These are phyloP conservation scores for Coniella lustricola DNA, from an alignment of 2,329 filamentous ascomycete genomes.

Conservation along the genomic window DNA sequence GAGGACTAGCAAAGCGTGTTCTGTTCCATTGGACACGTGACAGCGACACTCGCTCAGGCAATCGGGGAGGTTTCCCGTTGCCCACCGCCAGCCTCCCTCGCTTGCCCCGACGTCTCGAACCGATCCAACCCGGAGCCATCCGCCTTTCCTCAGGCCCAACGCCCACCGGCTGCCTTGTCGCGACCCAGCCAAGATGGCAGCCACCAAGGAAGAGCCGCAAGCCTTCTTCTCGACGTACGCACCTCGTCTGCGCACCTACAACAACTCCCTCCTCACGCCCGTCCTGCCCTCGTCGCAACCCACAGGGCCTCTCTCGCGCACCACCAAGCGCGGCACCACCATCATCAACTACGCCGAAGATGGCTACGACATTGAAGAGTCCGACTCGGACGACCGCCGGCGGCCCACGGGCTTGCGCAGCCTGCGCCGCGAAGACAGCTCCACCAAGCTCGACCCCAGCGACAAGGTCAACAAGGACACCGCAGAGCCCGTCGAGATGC, in stretches of 20 bases:
- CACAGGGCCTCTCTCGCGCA: conserved; percentile 64
- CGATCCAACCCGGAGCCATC: too few species aligned
- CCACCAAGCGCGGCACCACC: conserved; percentile 94
- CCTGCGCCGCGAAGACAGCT: conserved; percentile 66
- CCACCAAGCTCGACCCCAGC: conserved; percentile 54
- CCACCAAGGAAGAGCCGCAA: conserved; percentile 54
- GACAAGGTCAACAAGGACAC: conserved; percentile 83
- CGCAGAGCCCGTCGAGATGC: conserved; percentile 68
- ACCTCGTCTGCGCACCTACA: conserved; percentile 81
- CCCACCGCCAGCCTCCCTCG: not conserved
- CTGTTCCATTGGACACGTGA: too few species aligned
- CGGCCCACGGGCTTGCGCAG: conserved; percentile 80
- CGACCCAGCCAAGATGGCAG: conserved; percentile 37
- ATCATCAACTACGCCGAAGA: conserved; percentile 98
- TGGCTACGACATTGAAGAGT: conserved; percentile 73
- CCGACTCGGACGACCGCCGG: conserved; percentile 67
- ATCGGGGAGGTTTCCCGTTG: too few species aligned
- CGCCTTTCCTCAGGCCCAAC: too few species aligned
- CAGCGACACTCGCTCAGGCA: too few species aligned
- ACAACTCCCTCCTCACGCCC: conserved; percentile 84
- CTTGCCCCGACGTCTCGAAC: not conserved
- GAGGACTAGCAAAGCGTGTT: too few species aligned
- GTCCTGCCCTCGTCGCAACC: conserved; percentile 64
- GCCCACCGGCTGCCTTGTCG: too few species aligned
- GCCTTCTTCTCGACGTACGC: conserved; percentile 89